Conservation (phyloP, 495 filamentous ascomycete species). For the Penicillium atrosanguineum region DNA sequence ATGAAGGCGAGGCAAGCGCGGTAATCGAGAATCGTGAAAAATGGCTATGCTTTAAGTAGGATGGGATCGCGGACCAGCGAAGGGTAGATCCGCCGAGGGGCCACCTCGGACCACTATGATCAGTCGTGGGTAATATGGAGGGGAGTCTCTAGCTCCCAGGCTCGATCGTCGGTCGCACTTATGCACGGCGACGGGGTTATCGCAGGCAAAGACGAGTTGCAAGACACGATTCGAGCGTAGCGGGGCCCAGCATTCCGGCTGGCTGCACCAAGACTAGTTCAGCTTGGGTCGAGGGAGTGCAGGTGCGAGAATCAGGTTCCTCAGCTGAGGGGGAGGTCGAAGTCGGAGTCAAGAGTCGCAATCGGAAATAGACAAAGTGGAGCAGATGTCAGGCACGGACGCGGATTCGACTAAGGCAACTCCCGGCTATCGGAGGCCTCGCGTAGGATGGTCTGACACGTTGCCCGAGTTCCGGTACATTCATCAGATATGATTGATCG, state of each 20-base stretch:
- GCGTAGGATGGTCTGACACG: not conserved
- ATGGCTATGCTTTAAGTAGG: constrained; percentile 17
- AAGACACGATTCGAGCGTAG: constrained; percentile 21
- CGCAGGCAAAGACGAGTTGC: constrained; percentile 9
- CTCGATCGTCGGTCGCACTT: constrained; percentile 40
- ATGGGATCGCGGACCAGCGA: constrained; percentile 9
- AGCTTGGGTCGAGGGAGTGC: not conserved
- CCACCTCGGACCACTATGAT: not conserved
- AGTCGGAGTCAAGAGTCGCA: not conserved
- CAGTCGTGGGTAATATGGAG: not conserved
- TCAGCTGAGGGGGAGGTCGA: not conserved
- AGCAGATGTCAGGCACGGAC: constrained; percentile 11
- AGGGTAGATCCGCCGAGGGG: constrained; percentile 20
- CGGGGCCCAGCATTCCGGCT: constrained; percentile 23
- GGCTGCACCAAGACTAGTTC: not conserved
- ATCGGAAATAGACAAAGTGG: constrained; percentile 1
- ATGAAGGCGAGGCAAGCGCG: constrained; percentile 21
- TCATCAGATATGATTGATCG: constrained; percentile 26
- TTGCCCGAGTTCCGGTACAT: not conserved
- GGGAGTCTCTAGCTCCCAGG: constrained; percentile 15
- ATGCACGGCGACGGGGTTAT: constrained; percentile 38
- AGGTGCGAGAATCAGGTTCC: not conserved
- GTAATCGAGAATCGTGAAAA: constrained; percentile 18
- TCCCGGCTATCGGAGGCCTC: not conserved
- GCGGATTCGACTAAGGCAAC: not conserved